Base-by-base conservation (phyloP, 179 eudicot genomes). In the Monotropa hypopitys region DNA sequence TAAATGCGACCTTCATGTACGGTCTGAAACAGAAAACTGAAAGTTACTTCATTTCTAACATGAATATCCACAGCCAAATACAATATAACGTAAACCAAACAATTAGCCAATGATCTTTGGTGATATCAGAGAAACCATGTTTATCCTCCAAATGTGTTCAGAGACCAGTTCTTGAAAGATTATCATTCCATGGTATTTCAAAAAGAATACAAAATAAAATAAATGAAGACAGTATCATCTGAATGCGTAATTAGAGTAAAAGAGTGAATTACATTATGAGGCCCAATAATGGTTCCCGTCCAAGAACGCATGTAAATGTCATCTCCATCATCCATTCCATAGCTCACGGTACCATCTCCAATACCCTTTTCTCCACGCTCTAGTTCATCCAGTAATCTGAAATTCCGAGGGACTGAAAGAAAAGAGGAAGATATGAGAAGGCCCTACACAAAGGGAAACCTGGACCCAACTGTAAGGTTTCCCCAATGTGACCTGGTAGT, bases 291-390 rank as follows among this genome's bases (percentile, higher is more conserved):
- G 61, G 91, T 88, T 32, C 91, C 91, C 12, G 89, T 88, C 91
- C 91, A 88, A 78, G 91, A 88, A 40, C 91, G 91, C 91, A 88
- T 88, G 86, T 86, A 89, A 62, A 89, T 87, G 65, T 89, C 92
- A 78, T 89, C 92, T 80, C 92, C 83, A 68, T 89, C 92, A 82
- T 89, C 92, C 92, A 89, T 89, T 26, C 92, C 92, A 81, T 89
- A 89, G 81, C 91, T 88, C 43, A 88, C 89, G 62, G 89, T 88
- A 51, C 91, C 91, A 86, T 88, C 91, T 72, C 91, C 91, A 83
- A 88, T 88, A 51, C 91, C 91, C 83, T 89, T 88, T 76, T 88
- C 92, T 61, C 92, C 92, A 72, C 92, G 90, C 80, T 88, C 92
- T 76, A 88, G 92, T 77, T 88, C 92, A 81, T 88, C 92, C 61